Evolutionary conservation across 179 eudicot genomes (phyloP).

Genomic region (Kewa caespitosa): DNA sequence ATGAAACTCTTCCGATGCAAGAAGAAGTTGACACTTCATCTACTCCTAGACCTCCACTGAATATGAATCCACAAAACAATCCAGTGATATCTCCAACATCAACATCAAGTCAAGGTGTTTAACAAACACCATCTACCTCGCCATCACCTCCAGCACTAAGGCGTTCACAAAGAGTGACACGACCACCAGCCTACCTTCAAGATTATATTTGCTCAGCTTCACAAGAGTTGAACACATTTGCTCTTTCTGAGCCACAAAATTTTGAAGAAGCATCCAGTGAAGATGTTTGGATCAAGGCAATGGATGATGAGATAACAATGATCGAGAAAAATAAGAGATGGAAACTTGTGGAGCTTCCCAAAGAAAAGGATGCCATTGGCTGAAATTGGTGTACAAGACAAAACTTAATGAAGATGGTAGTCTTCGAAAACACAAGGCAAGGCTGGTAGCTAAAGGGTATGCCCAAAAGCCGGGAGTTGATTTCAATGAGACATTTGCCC

Average conservation of each 20-base stretch:
- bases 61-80: background rate
- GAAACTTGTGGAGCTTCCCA: slow-evolving; percentile 6
- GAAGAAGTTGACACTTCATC: background rate
- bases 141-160: too few species aligned
- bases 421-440: slow-evolving; percentile 17
- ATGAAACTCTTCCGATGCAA: background rate
- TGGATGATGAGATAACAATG: slow-evolving; percentile 21
- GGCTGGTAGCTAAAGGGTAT: slow-evolving; percentile 15
- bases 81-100: background rate
- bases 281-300: slow-evolving; percentile 16
- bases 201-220: slow-evolving; percentile 9
- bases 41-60: background rate
- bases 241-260: slow-evolving; percentile 14
- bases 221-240: background rate
- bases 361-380: slow-evolving; percentile 18
- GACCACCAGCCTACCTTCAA: background rate
- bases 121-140: background rate
- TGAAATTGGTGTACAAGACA: slow-evolving; percentile 16
- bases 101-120: background rate
- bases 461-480: slow-evolving; percentile 15
- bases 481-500: slow-evolving; percentile 18
- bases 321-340: slow-evolving; percentile 22
- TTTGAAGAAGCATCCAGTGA: slow-evolving; percentile 20
- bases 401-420: slow-evolving; percentile 14
- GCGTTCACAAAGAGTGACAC: background rate